Conservation (phyloP, 2,329 filamentous ascomycete species). For the Tolypocladium sp. region DNA sequence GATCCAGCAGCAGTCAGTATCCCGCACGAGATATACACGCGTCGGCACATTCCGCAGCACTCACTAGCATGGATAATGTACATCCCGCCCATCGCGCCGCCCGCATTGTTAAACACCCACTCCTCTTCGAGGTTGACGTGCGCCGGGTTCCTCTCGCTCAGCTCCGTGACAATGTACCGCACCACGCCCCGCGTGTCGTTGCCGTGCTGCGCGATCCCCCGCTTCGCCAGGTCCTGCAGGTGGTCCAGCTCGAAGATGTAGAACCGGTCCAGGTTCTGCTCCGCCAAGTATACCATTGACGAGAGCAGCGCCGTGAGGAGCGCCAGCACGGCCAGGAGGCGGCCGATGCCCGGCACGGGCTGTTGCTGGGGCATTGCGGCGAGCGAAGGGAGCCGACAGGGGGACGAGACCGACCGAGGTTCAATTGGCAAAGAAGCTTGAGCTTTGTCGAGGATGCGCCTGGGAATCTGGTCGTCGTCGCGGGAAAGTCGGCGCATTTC, state of each 20-base stretch:
- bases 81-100: constrained; percentile 87
- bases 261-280: constrained; percentile 52
- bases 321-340: constrained; percentile 39
- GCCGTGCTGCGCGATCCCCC: constrained; percentile 58
- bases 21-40: background rate
- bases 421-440: background rate
- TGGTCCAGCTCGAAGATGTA: constrained; percentile 67
- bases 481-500: background rate
- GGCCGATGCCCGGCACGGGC: constrained; percentile 13
- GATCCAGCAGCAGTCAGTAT: background rate
- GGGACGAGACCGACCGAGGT: background rate
- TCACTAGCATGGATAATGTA: constrained; percentile 79
- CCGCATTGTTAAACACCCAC: constrained; percentile 89
- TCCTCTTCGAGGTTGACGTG: constrained; percentile 65
- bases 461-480: background rate
- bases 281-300: constrained; percentile 44
- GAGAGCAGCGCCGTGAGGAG: constrained; percentile 45
- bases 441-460: background rate
- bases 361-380: background rate
- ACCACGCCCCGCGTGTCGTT: constrained; percentile 67
- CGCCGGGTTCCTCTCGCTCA: constrained; percentile 39
- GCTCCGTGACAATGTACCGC: constrained; percentile 58
- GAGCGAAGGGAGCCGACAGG: background rate
- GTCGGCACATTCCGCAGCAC: constrained; percentile 16
- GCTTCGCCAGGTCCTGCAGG: constrained; percentile 58